Evolutionary conservation across 768 basidiomycete genomes (phyloP), one percentile per base, ranked within the genome.

Genomic region (Xerocomellus amylosporus): DNA sequence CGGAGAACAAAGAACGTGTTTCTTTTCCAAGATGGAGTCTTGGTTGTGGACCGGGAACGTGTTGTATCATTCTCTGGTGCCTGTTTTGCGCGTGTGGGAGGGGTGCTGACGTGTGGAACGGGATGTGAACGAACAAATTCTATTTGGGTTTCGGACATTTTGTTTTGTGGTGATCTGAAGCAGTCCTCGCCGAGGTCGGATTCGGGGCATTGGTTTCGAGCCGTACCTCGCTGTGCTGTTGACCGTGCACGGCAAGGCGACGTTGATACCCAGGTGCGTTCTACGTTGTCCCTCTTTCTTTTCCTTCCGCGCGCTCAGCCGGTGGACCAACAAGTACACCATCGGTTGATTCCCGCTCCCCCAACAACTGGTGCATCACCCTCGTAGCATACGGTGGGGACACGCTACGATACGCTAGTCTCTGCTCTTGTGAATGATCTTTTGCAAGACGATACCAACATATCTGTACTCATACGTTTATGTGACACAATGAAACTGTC

Each of bases 181-280:
- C 84, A 89, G 50, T 73, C 81, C 0, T 77, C 84, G n/a, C n/a
- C n/a, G 49, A 96, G 97, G 2, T 78, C 82, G 53, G 91, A 96
- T 67, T 84, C 88, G 12, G 96, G 93, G 1, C 93, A 94, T 75
- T 99, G 97, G 97, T 91, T 95, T 62, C 98, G 96, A 96, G 97
- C 96, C 45, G n/a, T 99, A 98, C 69, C 82, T 98, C 43, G 86
- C 90, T 1, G 92, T 97, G 9, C 79, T 98, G 30, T 77, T 98
- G 46, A 98, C 96, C 96, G n/a, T n/a, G n/a, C n/a, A n/a, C n/a
- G n/a, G n/a, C n/a, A n/a, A n/a, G n/a, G n/a, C n/a, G 15, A 96
- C 95, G 0, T 73, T 98, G 55, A 88, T 98, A 41, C 98, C 97
- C 5, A 96, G 98, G 97, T 98, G 70, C 66, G 94, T 58, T 6